Evolutionary conservation across 805 yeast genomes (phyloP), one percentile per base, ranked within the genome.

Genomic region (Candida quercuum): DNA sequence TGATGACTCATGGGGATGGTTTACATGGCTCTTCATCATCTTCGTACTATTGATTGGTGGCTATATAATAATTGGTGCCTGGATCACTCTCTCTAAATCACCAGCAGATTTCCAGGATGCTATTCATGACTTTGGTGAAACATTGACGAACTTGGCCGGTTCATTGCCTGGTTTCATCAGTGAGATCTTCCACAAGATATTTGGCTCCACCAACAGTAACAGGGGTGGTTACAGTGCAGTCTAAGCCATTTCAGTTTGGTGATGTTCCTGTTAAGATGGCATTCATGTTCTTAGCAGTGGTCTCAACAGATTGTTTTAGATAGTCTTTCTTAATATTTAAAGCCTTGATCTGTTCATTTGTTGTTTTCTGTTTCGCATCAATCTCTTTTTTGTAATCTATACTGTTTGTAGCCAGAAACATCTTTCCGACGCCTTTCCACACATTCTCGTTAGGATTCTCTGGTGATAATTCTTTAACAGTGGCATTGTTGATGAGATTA

Each of bases 181-280:
- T 45, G 96, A 89, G 60, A 69, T 89, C 4, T 64, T 77, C 29
- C 74, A 74, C 35, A 86, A 74, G 51, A 58, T 89, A 24, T 69
- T 81, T 37, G 81, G 89, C 6, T 72, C 78, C 17, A n/a, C n/a
- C n/a, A 40, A 56, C 19, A 64, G 73, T 32, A 67, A 69, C 50
- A 74, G 96, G 57, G 95, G 95, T 20, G 98, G 96, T 15, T 91
- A 93, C 59, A 81, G 95, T 55, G 98, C 97, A 25, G 95, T 93
- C 10, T 89, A 67, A 32, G 34, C 3, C 12, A 9, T 26, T 33
- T 21, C n/a, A 37, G 16, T 43, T 36, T 15, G 32, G 31, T 21
- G 36, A 37, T 33, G 47, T 49, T 12, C 54, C 54, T 11, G 46
- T 41, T n/a, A 52, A 31, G 9, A 51, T 45, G 36, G 71, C 71